These are phyloP conservation scores for Ceratocystis lukuohia DNA, from an alignment of 2,329 filamentous ascomycete genomes.

Conservation along the genomic window DNA sequence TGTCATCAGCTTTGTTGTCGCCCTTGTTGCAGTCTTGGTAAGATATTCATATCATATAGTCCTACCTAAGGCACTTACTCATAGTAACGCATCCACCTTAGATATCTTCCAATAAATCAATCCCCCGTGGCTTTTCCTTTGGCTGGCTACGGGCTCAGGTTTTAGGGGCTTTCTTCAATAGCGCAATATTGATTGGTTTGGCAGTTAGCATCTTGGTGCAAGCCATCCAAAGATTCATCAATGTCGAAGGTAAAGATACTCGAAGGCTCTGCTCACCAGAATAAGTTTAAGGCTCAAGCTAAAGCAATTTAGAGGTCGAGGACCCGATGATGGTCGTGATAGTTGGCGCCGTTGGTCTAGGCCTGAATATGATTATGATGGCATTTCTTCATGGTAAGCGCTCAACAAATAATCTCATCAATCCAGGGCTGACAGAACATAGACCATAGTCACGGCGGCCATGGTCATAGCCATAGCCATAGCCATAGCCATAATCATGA, in stretches of 20 bases:
- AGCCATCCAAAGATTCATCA: conserved; percentile 56
- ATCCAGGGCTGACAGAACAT: background rate
- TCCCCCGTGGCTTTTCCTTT: conserved; percentile 50
- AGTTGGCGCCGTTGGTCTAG: conserved; percentile 53
- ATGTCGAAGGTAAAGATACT: conserved; percentile 35
- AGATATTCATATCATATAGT: conserved; percentile 20
- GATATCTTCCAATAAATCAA: conserved; percentile 42
- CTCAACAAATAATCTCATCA: conserved; percentile 2
- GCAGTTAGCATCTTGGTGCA: conserved; percentile 61
- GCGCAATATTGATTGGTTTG: conserved; percentile 57
- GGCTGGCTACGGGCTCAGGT: conserved; percentile 66
- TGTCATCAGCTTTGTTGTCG: conserved; percentile 54
- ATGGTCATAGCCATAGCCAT: conserved; percentile 24
- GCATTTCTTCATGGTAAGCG: conserved; percentile 49
- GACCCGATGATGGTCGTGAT: conserved; percentile 54
- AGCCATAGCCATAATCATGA: conserved; percentile 23
- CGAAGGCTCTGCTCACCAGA: background rate
- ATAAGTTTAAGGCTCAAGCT: background rate
- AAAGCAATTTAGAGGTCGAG: conserved; percentile 38
- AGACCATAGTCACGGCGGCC: conserved; percentile 25
- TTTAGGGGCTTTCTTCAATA: conserved; percentile 69
- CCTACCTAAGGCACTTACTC: too few relatives aligned
- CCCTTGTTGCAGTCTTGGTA: conserved; percentile 50
- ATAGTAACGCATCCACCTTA: conserved; percentile 23
- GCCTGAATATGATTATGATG: conserved; percentile 53